Conservation (phyloP, 2,329 filamentous ascomycete genomes). For the Botrytis fragariae region DNA sequence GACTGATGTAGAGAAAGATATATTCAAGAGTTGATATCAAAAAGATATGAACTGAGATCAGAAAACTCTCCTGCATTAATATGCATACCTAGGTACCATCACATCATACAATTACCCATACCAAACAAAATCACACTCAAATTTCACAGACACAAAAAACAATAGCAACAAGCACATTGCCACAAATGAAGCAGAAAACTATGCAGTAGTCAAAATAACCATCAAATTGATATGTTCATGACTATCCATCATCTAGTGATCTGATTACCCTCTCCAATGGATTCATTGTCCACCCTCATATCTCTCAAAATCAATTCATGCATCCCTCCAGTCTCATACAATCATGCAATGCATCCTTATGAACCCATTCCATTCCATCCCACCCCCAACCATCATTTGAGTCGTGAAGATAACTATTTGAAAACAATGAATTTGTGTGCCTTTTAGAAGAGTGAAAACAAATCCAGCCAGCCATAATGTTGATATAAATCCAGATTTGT, state of each 20-base stretch:
- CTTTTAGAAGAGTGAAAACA: conserved; percentile 11
- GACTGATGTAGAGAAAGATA: neutral
- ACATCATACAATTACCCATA: neutral
- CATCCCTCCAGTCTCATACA: conserved; percentile 12
- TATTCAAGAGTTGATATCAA: neutral
- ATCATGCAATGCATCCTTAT: conserved; percentile 18
- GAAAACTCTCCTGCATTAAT: neutral
- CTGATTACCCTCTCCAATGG: conserved; percentile 1
- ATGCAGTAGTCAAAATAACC: conserved; percentile 1
- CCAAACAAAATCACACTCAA: neutral
- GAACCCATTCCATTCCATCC: conserved; percentile 17
- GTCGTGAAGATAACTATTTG: conserved; percentile 22
- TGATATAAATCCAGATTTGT: conserved; percentile 19
- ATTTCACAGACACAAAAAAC: neutral
- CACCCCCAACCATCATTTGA: conserved; percentile 18
- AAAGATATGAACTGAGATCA: neutral
- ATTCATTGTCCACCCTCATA: conserved; percentile 6
- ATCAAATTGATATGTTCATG: conserved; percentile 14
- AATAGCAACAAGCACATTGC: neutral
- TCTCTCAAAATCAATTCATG: conserved; percentile 15
- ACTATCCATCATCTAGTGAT: conserved; percentile 11
- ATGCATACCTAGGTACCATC: neutral
- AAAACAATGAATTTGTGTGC: conserved; percentile 23
- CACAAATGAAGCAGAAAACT: neutral
- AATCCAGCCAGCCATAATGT: conserved; percentile 17